phyloP scores from a whole-genome alignment of 805 yeast species.

The Cephaloascus albidus region DNA sequence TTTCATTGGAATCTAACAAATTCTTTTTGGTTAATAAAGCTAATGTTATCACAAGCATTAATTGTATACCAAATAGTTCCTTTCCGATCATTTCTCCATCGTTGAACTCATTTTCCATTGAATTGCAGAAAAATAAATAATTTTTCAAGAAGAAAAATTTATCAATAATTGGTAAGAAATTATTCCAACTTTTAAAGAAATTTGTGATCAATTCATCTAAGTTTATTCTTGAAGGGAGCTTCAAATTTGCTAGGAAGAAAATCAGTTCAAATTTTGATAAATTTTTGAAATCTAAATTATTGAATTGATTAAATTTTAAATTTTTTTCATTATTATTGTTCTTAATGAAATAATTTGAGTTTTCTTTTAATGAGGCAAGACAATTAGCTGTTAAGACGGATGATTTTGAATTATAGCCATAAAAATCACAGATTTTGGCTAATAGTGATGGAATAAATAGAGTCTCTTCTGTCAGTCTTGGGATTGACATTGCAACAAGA shows the following conservation, averaged over 20 bases:
- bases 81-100: constrained; percentile 30
- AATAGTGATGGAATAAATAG: constrained; percentile 63
- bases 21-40: constrained; percentile 32
- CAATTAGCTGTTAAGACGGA: constrained; percentile 66
- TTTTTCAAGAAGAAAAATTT: constrained; percentile 56
- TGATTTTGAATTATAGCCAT: constrained; percentile 64
- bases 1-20: neutral
- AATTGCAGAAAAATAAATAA: constrained; percentile 37
- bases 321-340: constrained; percentile 7
- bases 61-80: constrained; percentile 49
- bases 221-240: constrained; percentile 43
- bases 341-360: constrained; percentile 5
- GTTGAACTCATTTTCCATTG: constrained; percentile 32
- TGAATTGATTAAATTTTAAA: constrained; percentile 15
- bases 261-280: constrained; percentile 4
- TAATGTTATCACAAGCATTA: constrained; percentile 38
- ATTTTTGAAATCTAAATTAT: constrained; percentile 8
- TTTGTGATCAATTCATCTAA: constrained; percentile 60
- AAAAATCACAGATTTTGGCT: constrained; percentile 59
- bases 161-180: constrained; percentile 59
- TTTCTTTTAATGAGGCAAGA: constrained; percentile 57
- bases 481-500: constrained; percentile 61
- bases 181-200: constrained; percentile 75
- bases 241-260: constrained; percentile 10
- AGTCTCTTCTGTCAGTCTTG: constrained; percentile 73